Evolutionary conservation across 1,284 basidiomycete genomes (phyloP), one percentile per base, ranked within the genome.

Genomic region (Takashimella koratensis): DNA sequence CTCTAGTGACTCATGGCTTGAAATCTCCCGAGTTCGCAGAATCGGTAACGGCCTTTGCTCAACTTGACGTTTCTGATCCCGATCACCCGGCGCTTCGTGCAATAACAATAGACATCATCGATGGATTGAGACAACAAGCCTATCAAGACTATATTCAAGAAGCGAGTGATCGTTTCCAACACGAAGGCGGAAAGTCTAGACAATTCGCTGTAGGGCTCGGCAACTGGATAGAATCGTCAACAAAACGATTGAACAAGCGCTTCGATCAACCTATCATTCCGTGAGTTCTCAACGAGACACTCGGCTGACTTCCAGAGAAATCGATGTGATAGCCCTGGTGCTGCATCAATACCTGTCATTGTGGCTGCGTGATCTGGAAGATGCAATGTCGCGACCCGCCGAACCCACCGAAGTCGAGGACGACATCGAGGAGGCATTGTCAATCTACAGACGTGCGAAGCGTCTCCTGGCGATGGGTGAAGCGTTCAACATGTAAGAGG

Each of bases 361-460:
- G 47, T 87, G 87, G 70, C 76, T 95, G 11, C 78, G 79, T 42
- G 93, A 96, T 47, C 73, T 97, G 22, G 84, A 88, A 60, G 81
- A 80, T 44, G 84, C 85, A 4, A 66, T 71, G 65, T 44, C 51
- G 1, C 39, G 54, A 2, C 41, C 59, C 2, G 54, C 52, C 12
- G n/a, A 16, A 11, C 49, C 57, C 3, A 43, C 51, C 1, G 52
- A 58, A 3, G 85, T 86, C 1, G 86, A 86, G 54, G 83, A 89
- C 2, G 86, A 86, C 2, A 87, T 94, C 49, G 87, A 90, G 58
- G 92, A 98, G 68, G 84, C 95, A 24, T 92, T 97, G 62, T 81
- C 84, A 0, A 78, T 98, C 11, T 97, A 94, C 68, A 80, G 86
- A 54, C 81, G 88, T 21, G 67, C 70, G 2, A 51, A 56, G 41